Conservation (phyloP, 164 flowering plant species). For the Magnolia kwangsiensis region DNA sequence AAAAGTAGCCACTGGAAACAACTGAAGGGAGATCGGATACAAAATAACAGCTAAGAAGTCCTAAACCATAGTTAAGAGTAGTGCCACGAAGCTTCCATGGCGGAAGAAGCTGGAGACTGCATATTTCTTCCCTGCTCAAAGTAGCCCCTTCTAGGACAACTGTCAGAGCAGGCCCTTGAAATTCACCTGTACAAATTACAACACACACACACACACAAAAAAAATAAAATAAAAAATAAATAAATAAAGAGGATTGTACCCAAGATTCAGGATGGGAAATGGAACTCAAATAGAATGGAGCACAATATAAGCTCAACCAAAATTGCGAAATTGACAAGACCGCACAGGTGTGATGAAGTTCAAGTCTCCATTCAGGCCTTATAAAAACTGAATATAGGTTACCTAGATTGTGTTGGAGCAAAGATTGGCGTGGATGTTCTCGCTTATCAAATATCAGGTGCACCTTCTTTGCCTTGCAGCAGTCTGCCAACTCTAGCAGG, state of each 20-base stretch:
- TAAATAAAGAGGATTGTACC: not conserved
- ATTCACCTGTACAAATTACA: conserved; percentile 56
- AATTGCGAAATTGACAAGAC: not conserved
- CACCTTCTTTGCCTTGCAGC: conserved; percentile 78
- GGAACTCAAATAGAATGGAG: not conserved
- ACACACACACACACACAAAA: not conserved
- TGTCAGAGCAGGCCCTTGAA: conserved; percentile 91
- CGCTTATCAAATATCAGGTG: conserved; percentile 84
- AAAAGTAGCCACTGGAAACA: conserved; percentile 73
- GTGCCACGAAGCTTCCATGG: conserved; percentile 88
- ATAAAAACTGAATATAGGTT: conserved; percentile 7
- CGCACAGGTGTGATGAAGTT: not conserved
- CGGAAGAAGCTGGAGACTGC: conserved; percentile 77
- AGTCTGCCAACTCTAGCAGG: conserved; percentile 93
- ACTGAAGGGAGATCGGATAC: conserved; percentile 66
- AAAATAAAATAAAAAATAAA: not conserved
- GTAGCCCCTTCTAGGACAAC: conserved; percentile 79
- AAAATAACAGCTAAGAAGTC: conserved; percentile 74
- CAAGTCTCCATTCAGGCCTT: not conserved
- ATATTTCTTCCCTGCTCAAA: conserved; percentile 78
- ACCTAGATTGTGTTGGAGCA: conserved; percentile 94
- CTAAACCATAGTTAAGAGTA: conserved; percentile 84
- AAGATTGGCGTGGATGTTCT: conserved; percentile 72
- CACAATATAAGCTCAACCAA: not conserved
- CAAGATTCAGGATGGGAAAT: not conserved